These are phyloP conservation scores for Cercospora brassicicola DNA, from an alignment of 2,329 filamentous ascomycete genomes.

Conservation along the genomic window DNA sequence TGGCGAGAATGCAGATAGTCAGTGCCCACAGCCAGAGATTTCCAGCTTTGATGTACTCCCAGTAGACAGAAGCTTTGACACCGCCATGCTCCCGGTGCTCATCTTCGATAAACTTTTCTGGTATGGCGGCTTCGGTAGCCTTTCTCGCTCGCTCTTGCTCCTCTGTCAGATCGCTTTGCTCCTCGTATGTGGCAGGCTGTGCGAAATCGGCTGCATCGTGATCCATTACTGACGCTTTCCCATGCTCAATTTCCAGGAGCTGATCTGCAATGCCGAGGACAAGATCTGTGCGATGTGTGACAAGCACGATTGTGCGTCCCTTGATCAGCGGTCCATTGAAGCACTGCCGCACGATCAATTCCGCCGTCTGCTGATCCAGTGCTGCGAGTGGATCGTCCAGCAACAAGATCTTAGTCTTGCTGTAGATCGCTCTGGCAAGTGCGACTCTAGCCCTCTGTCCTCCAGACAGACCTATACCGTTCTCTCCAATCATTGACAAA, in stretches of 20 bases:
- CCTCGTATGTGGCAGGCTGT: neutral
- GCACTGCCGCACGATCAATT: constrained; percentile 59
- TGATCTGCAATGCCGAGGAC: constrained; percentile 72
- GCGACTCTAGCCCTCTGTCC: constrained; percentile 52
- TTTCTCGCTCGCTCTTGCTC: constrained; percentile 40
- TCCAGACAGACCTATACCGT: constrained; percentile 51
- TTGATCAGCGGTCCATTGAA: constrained; percentile 57
- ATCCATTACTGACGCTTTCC: constrained; percentile 48
- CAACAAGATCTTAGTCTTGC: constrained; percentile 48
- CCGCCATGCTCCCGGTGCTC: constrained; percentile 73
- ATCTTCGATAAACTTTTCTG: constrained; percentile 77
- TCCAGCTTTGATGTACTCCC: constrained; percentile 81
- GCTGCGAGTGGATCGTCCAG: constrained; percentile 52
- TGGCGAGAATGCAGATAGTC: constrained; percentile 61
- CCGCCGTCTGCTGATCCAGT: constrained; percentile 62
- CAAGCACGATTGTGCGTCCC: constrained; percentile 58
- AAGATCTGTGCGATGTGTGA: constrained; percentile 68
- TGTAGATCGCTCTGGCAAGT: constrained; percentile 51
- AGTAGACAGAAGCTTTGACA: constrained; percentile 74
- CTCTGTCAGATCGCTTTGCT: constrained; percentile 23
- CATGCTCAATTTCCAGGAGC: constrained; percentile 67
- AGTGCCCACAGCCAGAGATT: constrained; percentile 70
- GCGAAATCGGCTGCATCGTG: constrained; percentile 24
- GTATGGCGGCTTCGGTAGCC: constrained; percentile 53
- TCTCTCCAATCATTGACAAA: constrained; percentile 52